Conservation (phyloP, 2,329 filamentous ascomycete species). For the Diplocarpon rosae region DNA sequence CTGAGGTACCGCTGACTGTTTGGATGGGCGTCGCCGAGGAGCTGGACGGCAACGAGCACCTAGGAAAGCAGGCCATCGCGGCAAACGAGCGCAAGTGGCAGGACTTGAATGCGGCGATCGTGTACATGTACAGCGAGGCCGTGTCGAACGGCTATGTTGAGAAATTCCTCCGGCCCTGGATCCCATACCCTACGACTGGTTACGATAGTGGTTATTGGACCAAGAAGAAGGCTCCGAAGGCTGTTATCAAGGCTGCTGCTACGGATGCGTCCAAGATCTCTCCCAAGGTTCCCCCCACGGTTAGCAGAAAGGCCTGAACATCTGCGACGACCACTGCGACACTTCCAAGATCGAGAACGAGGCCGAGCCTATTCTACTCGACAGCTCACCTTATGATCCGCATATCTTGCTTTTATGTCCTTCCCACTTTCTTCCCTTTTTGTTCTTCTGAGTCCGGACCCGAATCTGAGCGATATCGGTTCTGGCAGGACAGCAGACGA, state of each 20-base stretch:
- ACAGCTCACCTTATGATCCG: no score
- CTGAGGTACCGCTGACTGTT: background rate
- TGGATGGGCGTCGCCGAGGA: slow-evolving; percentile 2
- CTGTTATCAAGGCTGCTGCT: background rate
- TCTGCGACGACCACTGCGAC: no score
- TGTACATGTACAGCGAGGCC: background rate
- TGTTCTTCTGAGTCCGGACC: no score
- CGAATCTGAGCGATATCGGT: no score
- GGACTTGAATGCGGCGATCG: background rate
- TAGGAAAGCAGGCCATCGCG: background rate
- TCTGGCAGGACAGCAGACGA: no score
- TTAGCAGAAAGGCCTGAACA: no score
- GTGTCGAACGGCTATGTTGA: background rate
- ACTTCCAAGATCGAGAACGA: background rate
- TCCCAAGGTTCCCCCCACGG: no score
- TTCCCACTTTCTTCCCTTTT: no score
- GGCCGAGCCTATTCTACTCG: background rate
- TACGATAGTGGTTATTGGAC: background rate
- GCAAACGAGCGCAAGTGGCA: background rate
- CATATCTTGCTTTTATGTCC: no score
- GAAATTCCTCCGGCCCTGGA: background rate
- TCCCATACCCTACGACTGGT: background rate
- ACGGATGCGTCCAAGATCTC: no score
- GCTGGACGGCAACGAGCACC: background rate
- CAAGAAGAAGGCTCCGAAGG: background rate